Percentiles rank a stretch among this genome's conserved stretches.
Conservation (phyloP, 2,329 filamentous ascomycete genomes). For the Talaromyces sp. region DNA sequence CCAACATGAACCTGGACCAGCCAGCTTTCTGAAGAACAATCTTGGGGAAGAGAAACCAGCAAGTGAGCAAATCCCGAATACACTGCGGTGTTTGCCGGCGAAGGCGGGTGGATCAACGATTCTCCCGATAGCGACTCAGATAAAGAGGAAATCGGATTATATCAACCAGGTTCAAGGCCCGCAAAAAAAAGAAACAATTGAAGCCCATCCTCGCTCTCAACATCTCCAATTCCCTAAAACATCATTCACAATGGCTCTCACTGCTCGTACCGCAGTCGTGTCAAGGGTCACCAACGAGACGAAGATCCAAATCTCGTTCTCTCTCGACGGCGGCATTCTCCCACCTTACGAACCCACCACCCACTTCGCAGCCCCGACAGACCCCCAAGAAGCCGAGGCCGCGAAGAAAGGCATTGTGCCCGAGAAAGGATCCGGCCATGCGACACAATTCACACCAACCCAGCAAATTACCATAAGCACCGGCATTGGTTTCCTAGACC, state of each 20-base stretch:
- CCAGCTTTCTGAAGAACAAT: background rate
- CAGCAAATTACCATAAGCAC: constrained; percentile 88
- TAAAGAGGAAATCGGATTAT: constrained; percentile 21
- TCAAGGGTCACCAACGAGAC: constrained; percentile 97
- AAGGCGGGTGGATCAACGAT: constrained; percentile 25
- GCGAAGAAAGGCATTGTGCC: constrained; percentile 49
- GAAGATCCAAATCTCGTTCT: constrained; percentile 89
- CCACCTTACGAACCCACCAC: constrained; percentile 42
- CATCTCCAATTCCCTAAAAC: background rate
- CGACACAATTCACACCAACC: constrained; percentile 78
- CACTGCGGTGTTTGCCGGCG: background rate
- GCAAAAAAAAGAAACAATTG: background rate
- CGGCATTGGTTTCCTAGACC: constrained; percentile 95
- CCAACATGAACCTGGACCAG: too few relatives aligned
- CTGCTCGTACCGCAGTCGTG: constrained; percentile 75
- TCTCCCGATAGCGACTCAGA: constrained; percentile 25
- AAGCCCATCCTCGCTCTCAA: background rate
- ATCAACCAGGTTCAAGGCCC: constrained; percentile 2
- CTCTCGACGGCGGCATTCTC: constrained; percentile 82
- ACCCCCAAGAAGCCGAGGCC: constrained; percentile 54
- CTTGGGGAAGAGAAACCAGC: background rate
- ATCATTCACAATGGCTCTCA: constrained; percentile 28
- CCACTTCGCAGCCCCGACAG: constrained; percentile 66
- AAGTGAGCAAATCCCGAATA: constrained; percentile 8
- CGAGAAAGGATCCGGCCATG: constrained; percentile 64